These are phyloP conservation scores for Anisodus tanguticus DNA, from an alignment of 257 asterid species.

Conservation along the genomic window DNA sequence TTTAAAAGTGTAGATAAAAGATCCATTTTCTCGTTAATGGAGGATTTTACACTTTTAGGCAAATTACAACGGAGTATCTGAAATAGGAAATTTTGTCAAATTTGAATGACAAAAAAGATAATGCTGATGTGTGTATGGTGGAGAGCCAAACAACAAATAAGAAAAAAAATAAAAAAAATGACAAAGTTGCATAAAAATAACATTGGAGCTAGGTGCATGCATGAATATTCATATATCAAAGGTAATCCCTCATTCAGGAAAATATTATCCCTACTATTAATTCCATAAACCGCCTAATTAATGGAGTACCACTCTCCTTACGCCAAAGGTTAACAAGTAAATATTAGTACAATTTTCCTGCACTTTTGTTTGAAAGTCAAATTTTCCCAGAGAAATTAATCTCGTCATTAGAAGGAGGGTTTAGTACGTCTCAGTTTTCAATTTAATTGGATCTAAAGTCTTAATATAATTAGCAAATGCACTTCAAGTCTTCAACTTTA, in stretches of 20 bases:
- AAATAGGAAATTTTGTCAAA: background rate
- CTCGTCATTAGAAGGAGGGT: background rate
- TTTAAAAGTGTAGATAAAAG: background rate
- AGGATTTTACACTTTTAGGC: background rate
- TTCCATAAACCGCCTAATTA: background rate
- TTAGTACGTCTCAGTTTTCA: background rate
- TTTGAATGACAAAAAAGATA: background rate
- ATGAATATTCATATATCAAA: background rate
- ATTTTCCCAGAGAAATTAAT: background rate
- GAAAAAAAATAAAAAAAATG: background rate
- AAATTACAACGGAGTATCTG: background rate
- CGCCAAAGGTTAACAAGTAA: constrained; percentile 17
- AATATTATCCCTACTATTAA: background rate
- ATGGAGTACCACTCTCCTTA: constrained; percentile 15
- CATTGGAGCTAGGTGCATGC: constrained; percentile 16
- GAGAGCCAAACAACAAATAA: background rate
- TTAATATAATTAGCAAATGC: background rate
- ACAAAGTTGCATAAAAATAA: background rate
- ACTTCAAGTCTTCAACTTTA: background rate
- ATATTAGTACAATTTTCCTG: background rate
- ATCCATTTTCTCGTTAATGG: background rate
- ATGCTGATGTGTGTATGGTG: background rate
- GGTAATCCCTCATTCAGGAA: background rate
- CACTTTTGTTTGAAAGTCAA: background rate
- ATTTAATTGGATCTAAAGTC: background rate